Evolutionary conservation across 2,329 filamentous ascomycete species (phyloP).

Genomic region (Periconia sp.): DNA sequence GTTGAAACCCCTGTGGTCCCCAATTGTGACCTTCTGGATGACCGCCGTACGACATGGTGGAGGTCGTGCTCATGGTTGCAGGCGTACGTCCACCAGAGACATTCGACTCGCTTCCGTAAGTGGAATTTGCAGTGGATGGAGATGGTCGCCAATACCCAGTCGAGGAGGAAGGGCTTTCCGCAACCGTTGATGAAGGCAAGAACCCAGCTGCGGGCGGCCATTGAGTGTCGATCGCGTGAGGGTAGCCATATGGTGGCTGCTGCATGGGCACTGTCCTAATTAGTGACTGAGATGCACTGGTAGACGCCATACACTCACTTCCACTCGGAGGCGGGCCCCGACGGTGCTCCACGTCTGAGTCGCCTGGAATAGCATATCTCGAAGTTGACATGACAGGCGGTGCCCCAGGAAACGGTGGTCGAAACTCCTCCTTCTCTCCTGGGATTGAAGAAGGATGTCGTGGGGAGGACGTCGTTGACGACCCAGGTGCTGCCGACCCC

Average conservation of each 20-base stretch:
- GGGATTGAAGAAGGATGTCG: constrained; percentile 29
- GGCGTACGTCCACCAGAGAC: constrained; percentile 42
- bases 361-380: constrained; percentile 32
- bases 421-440: constrained; percentile 42
- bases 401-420: constrained; percentile 27
- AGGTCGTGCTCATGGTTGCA: constrained; percentile 42
- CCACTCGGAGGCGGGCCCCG: constrained; percentile 28
- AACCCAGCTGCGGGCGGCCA: constrained; percentile 40
- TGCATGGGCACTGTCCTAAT: constrained; percentile 36
- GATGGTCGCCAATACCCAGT: constrained; percentile 43
- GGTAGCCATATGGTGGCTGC: constrained; percentile 40
- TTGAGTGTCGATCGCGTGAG: constrained; percentile 44
- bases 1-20: constrained; percentile 34
- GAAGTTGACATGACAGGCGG: constrained; percentile 19
- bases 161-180: constrained; percentile 40
- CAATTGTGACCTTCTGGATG: constrained; percentile 39
- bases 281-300: constrained; percentile 12
- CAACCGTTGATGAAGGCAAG: constrained; percentile 42
- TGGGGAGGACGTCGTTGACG: constrained; percentile 59
- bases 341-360: constrained; percentile 34
- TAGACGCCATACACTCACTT: constrained; percentile 27
- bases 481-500: constrained; percentile 48
- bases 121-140: constrained; percentile 40
- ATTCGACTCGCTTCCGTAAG: constrained; percentile 45
- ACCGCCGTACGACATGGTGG: constrained; percentile 41